phyloP scores from a whole-genome alignment of 1,139 yeast genomes.

The Spencermartinsiella ligniputridi region DNA sequence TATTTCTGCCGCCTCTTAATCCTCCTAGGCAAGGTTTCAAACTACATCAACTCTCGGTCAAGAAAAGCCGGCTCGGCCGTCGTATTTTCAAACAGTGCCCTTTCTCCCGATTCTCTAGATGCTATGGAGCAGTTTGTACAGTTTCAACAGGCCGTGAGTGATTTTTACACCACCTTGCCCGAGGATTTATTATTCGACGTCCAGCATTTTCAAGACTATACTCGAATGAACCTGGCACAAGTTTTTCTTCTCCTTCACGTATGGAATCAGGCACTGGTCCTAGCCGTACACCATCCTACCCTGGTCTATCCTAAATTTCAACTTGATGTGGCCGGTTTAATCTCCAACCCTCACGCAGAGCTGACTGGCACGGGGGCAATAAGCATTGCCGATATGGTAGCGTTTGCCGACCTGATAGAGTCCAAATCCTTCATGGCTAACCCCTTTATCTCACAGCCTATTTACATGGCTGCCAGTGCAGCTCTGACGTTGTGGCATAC shows the following conservation, averaged over 20 bases:
- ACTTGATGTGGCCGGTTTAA: slow-evolving; percentile 21
- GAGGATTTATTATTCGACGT: slow-evolving; percentile 27
- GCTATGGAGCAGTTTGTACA: slow-evolving; percentile 17
- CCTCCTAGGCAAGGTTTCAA: slow-evolving; percentile 26
- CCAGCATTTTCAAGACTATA: slow-evolving; percentile 26
- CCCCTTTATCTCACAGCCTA: slow-evolving; percentile 29
- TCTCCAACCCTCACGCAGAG: slow-evolving; percentile 23
- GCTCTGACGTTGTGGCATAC: slow-evolving; percentile 25
- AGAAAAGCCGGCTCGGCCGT: slow-evolving; percentile 4
- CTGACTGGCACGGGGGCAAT: slow-evolving; percentile 29
- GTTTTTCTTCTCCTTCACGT: slow-evolving; percentile 26
- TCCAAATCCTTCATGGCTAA: slow-evolving; percentile 26
- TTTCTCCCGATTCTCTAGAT: slow-evolving; percentile 19
- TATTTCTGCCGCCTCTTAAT: slow-evolving; percentile 25
- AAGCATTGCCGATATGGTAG: slow-evolving; percentile 29
- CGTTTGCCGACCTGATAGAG: slow-evolving; percentile 29
- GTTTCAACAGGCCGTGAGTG: slow-evolving; percentile 25
- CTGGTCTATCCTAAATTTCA: slow-evolving; percentile 24
- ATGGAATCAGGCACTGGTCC: slow-evolving; percentile 29
- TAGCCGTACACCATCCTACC: slow-evolving; percentile 28
- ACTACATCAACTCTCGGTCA: slow-evolving; percentile 21
- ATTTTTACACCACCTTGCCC: slow-evolving; percentile 25
- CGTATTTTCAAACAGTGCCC: slow-evolving; percentile 6
- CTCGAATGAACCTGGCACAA: slow-evolving; percentile 23
- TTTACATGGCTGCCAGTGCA: slow-evolving; percentile 29